Conservation (phyloP, 495 filamentous ascomycete species). For the Hyphodiscus hymeniophilus region DNA sequence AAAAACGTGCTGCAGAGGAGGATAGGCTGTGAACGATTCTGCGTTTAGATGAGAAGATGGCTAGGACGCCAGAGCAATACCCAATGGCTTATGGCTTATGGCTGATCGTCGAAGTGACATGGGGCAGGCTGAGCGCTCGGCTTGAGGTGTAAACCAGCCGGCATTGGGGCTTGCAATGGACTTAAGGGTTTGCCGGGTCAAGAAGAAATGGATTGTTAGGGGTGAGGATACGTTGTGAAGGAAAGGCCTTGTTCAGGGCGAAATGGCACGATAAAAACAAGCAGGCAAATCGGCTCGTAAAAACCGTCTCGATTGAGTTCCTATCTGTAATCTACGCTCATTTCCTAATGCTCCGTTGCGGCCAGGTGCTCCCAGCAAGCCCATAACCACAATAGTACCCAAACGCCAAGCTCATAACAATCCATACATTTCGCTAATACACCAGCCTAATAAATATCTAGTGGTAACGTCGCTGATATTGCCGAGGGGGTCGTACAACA, state of each 20-base stretch:
- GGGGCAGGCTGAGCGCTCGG: background rate
- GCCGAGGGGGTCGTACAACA: constrained; percentile 5
- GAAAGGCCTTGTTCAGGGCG: no score
- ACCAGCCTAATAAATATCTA: background rate
- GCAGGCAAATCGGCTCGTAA: no score
- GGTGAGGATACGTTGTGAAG: no score
- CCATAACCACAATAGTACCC: no score
- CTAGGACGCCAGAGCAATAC: background rate
- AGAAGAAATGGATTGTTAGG: no score
- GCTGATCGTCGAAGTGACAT: background rate
- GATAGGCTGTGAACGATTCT: constrained; percentile 5
- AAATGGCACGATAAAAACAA: no score
- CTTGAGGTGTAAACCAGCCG: constrained; percentile 4
- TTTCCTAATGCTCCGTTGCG: no score
- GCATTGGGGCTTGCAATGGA: no score
- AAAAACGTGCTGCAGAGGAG: constrained; percentile 17
- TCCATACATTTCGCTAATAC: background rate
- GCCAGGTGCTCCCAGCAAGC: no score
- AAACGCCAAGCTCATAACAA: background rate
- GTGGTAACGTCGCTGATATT: constrained; percentile 2
- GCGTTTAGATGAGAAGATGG: constrained; percentile 7
- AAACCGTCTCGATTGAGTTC: no score
- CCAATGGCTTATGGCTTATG: background rate
- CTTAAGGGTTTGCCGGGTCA: no score
- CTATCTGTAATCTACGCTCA: no score